Evolutionary conservation across 2,329 filamentous ascomycete genomes (phyloP).

Genomic region (Venturia effusa): DNA sequence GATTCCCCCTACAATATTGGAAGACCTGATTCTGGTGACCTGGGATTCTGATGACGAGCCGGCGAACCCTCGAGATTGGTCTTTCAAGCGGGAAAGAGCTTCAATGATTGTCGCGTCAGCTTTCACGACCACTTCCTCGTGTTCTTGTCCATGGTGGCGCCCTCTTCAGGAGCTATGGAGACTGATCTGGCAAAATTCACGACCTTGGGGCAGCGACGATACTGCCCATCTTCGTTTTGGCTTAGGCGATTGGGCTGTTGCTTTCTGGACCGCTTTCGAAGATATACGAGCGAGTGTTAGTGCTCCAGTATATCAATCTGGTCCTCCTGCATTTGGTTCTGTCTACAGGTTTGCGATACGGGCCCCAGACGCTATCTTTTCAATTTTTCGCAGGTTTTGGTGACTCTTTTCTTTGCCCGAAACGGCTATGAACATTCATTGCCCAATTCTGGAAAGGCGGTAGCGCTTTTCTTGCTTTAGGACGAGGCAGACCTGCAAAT

Average conservation of each 20-base stretch:
- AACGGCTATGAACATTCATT: conserved; percentile 15
- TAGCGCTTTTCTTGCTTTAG: conserved; percentile 21
- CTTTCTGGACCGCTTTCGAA: conserved; percentile 25
- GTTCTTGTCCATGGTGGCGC: conserved; percentile 30
- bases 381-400: conserved; percentile 27
- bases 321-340: conserved; percentile 29
- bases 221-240: conserved; percentile 29
- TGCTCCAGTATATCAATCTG: conserved; percentile 27
- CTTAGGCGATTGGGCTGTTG: conserved; percentile 28
- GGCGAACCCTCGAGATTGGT: conserved; percentile 37
- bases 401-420: conserved; percentile 17
- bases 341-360: conserved; percentile 28
- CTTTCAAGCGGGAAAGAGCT: conserved; percentile 31
- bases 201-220: conserved; percentile 23
- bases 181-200: conserved; percentile 24
- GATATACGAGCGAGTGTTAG: conserved; percentile 25
- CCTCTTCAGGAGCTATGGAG: conserved; percentile 22
- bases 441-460: not conserved
- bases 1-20: not conserved
- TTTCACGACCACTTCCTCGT: conserved; percentile 31
- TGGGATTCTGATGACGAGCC: conserved; percentile 37
- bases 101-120: conserved; percentile 31
- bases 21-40: conserved; percentile 22
- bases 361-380: conserved; percentile 23
- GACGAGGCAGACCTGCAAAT: conserved; percentile 37